These are phyloP conservation scores for Tylopilus intermedius DNA, from an alignment of 768 basidiomycete genomes.

Conservation along the genomic window DNA sequence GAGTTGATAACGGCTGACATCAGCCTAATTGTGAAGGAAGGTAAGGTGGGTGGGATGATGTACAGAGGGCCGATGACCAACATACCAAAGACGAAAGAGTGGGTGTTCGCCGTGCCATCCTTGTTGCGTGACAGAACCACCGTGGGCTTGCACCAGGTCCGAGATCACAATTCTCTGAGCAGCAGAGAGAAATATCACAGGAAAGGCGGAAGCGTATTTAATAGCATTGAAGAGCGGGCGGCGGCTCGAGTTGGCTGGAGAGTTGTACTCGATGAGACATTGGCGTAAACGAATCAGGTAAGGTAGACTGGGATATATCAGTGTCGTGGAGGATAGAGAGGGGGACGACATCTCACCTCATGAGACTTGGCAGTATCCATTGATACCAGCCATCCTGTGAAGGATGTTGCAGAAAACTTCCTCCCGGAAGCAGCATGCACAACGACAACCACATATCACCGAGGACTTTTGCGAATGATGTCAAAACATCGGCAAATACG, in stretches of 20 bases:
- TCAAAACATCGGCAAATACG: conserved; percentile 91
- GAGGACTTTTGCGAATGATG: conserved; percentile 94
- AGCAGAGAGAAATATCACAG: conserved; percentile 91
- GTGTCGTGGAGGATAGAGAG: not conserved
- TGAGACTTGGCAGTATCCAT: conserved; percentile 78
- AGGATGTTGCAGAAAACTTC: conserved; percentile 65
- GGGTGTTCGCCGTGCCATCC: conserved; percentile 73
- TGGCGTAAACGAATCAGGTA: conserved; percentile 92
- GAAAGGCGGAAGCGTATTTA: conserved; percentile 96
- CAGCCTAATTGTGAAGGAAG: conserved; percentile 48
- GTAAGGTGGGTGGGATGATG: conserved; percentile 1
- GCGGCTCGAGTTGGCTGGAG: conserved; percentile 54
- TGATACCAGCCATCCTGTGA: conserved; percentile 56
- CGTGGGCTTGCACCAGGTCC: conserved; percentile 51
- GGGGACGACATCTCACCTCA: conserved; percentile 57
- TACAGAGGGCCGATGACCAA: not conserved
- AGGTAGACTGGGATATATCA: conserved; percentile 52
- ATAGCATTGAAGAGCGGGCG: conserved; percentile 85
- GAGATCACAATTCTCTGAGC: conserved; percentile 70
- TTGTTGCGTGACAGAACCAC: conserved; percentile 37
- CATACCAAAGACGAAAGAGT: conserved; percentile 82
- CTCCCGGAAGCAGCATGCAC: conserved; percentile 82
- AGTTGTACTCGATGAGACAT: conserved; percentile 79
- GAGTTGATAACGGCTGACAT: conserved; percentile 84
- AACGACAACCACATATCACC: conserved; percentile 90